These are phyloP conservation scores for Madurella mycetomatis DNA, from an alignment of 2,329 filamentous ascomycete genomes.

Conservation along the genomic window DNA sequence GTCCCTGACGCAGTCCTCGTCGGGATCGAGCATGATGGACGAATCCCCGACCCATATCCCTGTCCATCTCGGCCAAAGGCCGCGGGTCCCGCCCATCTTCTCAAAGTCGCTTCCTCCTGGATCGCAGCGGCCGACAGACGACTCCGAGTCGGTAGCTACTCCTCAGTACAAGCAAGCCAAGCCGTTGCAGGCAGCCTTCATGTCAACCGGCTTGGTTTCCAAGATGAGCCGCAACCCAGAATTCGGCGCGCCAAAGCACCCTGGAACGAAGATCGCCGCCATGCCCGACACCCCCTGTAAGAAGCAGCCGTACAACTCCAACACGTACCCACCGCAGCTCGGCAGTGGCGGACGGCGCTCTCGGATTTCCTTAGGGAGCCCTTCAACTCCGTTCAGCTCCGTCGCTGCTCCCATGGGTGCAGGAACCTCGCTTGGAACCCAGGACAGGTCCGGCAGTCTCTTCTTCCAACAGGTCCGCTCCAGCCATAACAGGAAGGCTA, in stretches of 20 bases:
- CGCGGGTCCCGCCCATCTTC: conserved; percentile 52
- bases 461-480: conserved; percentile 62
- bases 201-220: conserved; percentile 89
- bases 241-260: conserved; percentile 48
- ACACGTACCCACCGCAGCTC: conserved; percentile 57
- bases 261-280: conserved; percentile 50
- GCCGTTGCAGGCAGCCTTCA: conserved; percentile 78
- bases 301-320: conserved; percentile 67
- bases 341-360: conserved; percentile 58
- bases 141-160: conserved; percentile 60
- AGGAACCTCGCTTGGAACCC: conserved; percentile 45
- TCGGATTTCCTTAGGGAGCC: conserved; percentile 69
- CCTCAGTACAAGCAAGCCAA: conserved; percentile 74
- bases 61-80: conserved; percentile 48
- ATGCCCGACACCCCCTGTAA: conserved; percentile 98
- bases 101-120: conserved; percentile 73
- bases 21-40: conserved; percentile 70
- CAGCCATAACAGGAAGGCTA: conserved; percentile 52
- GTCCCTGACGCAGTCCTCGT: conserved; percentile 81
- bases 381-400: conserved; percentile 76
- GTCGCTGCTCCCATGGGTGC: conserved; percentile 45
- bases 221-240: conserved; percentile 87
- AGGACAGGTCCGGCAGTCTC: conserved; percentile 59
- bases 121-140: conserved; percentile 41
- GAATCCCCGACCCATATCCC: conserved; percentile 65